phyloP scores from a whole-genome alignment of 139 green algal species.

The Micractinium conductrix region DNA sequence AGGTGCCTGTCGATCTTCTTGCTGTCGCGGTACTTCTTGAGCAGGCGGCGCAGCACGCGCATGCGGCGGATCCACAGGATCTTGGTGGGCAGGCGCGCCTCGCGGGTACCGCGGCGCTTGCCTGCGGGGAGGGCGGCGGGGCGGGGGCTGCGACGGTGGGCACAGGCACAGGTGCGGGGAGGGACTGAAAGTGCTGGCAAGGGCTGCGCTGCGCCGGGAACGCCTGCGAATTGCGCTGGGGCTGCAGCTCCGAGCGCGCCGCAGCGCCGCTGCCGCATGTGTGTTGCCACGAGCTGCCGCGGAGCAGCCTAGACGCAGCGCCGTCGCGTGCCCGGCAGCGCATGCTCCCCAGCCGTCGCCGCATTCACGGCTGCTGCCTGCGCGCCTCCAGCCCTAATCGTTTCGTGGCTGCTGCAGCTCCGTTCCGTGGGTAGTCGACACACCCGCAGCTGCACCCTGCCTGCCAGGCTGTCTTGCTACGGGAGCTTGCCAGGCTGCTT shows the following conservation, averaged over 20 bases:
- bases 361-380: too few relatives aligned
- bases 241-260: too few relatives aligned
- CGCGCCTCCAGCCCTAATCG: too few relatives aligned
- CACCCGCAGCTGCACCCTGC: neutral
- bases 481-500: too few relatives aligned
- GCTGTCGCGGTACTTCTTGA: slow-evolving; percentile 98
- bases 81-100: slow-evolving; percentile 98
- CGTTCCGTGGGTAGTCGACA: neutral
- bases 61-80: slow-evolving; percentile 97
- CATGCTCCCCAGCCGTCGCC: too few relatives aligned
- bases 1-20: slow-evolving; percentile 99
- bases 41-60: slow-evolving; percentile 94
- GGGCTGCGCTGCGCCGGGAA: too few relatives aligned
- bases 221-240: too few relatives aligned
- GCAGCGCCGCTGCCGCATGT: too few relatives aligned
- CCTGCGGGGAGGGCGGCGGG: slow-evolving; percentile 58
- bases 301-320: too few relatives aligned
- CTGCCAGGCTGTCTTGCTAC: neutral
- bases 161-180: neutral
- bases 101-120: slow-evolving; percentile 97
- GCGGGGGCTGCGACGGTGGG: neutral
- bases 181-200: neutral
- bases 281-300: too few relatives aligned
- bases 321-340: too few relatives aligned
- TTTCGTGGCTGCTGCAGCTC: too few relatives aligned